Evolutionary conservation across 768 basidiomycete species (phyloP), one percentile per base, ranked within the genome.

Genomic region (Dendrothele bispora): DNA sequence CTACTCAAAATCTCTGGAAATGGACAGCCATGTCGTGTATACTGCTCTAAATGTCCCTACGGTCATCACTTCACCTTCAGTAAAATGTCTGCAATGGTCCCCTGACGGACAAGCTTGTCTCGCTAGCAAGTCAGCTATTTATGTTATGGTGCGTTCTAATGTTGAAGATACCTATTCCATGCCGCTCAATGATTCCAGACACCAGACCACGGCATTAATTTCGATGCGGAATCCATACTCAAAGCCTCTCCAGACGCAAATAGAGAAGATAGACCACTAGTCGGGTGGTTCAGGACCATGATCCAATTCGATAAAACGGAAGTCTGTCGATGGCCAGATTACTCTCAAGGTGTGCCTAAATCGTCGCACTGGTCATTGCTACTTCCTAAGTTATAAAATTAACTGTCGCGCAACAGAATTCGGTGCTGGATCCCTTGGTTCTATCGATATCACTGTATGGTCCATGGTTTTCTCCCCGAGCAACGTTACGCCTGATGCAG

Each of bases 251-350:
- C 62, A 7, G 61, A 57, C 14, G 72, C 63, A 41, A 58, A 66
- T 7, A 57, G 49, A 10, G 54, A 62, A 24, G 67, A 68, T 40
- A 64, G 66, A 44, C 62, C 67, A 29, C 61, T 69, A 1, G 61
- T 84, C 10, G 77, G 78, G 7, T 91, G 88, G 88, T 85, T 85
- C 53, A 77, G 80, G 54, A 91, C 88, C 1, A 76, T 88, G 64
- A 77, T 90, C 20, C 82, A 88, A 58, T 70, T 77, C 35, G 78
- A 82, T 50, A 74, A 76, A 56, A 54, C 58, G 6, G 55, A 64
- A 22, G 56, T 68, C 7, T 63, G 63, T 28, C 66, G 63, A 49
- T 80, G 79, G 79, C 70, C 75, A 2, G 74, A 79, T 34, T 65
- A 70, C 28, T 78, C 72, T 21, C 77, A 77, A 71, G 70, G 79